These are phyloP conservation scores for Aphanomyces invadans DNA, from an alignment of 352 stramenopile species.

Conservation along the genomic window DNA sequence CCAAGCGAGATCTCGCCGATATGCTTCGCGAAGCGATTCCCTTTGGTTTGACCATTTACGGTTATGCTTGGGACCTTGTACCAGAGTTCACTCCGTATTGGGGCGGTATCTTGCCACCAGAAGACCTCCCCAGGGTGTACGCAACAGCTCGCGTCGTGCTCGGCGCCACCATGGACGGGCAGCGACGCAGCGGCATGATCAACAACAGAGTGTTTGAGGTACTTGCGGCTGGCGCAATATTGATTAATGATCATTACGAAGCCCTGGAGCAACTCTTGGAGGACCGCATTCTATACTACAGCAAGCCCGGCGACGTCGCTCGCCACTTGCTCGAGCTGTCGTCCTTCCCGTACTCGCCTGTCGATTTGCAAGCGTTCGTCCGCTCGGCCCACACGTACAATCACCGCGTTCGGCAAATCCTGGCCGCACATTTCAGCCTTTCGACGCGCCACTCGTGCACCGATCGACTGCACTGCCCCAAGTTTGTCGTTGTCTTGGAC, in stretches of 20 bases:
- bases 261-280: slow-evolving; percentile 30
- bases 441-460: not conserved
- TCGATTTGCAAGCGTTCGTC: slow-evolving; percentile 13
- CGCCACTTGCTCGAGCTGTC: slow-evolving; percentile 24
- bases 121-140: slow-evolving; percentile 27
- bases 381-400: slow-evolving; percentile 27
- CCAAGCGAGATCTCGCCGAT: slow-evolving; percentile 27
- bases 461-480: not conserved
- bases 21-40: slow-evolving; percentile 30
- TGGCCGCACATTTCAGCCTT: slow-evolving; percentile 11
- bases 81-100: slow-evolving; percentile 24
- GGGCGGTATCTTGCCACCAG: slow-evolving; percentile 25
- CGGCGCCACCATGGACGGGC: slow-evolving; percentile 28
- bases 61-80: slow-evolving; percentile 26
- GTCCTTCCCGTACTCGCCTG: not conserved
- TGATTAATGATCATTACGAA: slow-evolving; percentile 31
- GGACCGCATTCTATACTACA: slow-evolving; percentile 25
- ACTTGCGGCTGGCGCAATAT: slow-evolving; percentile 26
- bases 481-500: slow-evolving; percentile 27
- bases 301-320: slow-evolving; percentile 26
- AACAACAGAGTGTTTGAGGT: slow-evolving; percentile 38
- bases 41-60: slow-evolving; percentile 29
- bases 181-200: slow-evolving; percentile 31
- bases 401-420: slow-evolving; percentile 26
- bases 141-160: slow-evolving; percentile 26